Evolutionary conservation across 2,329 filamentous ascomycete species (phyloP).

Genomic region (Neonectria punicea): DNA sequence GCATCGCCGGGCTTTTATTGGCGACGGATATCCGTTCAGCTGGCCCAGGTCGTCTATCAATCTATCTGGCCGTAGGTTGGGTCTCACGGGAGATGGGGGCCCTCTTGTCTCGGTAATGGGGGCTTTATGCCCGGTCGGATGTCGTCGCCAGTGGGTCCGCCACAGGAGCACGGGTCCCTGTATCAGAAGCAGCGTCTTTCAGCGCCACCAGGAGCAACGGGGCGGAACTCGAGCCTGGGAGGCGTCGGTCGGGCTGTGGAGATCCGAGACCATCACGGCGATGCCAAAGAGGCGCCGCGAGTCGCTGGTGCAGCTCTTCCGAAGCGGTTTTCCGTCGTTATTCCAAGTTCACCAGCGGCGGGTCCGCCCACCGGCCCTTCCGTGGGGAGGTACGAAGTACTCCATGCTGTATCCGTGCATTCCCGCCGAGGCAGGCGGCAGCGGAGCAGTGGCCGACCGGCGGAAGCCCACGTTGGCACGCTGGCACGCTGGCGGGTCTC

Average conservation of each 20-base stretch:
- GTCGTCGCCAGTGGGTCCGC: conserved; percentile 48
- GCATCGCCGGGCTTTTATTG: neutral
- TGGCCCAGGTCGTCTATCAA: neutral
- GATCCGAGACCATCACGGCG: neutral
- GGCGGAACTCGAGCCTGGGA: conserved; percentile 10
- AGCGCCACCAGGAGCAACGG: conserved; percentile 30
- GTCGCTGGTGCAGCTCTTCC: neutral
- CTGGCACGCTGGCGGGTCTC: neutral
- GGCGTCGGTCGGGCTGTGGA: neutral
- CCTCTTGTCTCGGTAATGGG: conserved; percentile 38
- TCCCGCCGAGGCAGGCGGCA: conserved; percentile 12
- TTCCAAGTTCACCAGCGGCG: conserved; percentile 27
- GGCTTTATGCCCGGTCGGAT: conserved; percentile 45
- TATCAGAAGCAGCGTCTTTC: conserved; percentile 34
- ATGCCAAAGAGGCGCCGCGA: neutral
- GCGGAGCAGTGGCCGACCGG: neutral
- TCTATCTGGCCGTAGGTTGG: conserved; percentile 2
- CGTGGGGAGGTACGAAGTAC: conserved; percentile 29
- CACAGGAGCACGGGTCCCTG: conserved; percentile 39
- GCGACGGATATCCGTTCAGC: conserved; percentile 5
- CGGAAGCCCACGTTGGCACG: conserved; percentile 14
- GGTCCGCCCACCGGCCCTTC: conserved; percentile 43
- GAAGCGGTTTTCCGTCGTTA: conserved; percentile 9
- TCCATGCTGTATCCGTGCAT: conserved; percentile 19
- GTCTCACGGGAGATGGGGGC: conserved; percentile 26